Evolutionary conservation across 2,329 filamentous ascomycete genomes (phyloP), one percentile per base, ranked within the genome.

Genomic region (Fusarium sp.): DNA sequence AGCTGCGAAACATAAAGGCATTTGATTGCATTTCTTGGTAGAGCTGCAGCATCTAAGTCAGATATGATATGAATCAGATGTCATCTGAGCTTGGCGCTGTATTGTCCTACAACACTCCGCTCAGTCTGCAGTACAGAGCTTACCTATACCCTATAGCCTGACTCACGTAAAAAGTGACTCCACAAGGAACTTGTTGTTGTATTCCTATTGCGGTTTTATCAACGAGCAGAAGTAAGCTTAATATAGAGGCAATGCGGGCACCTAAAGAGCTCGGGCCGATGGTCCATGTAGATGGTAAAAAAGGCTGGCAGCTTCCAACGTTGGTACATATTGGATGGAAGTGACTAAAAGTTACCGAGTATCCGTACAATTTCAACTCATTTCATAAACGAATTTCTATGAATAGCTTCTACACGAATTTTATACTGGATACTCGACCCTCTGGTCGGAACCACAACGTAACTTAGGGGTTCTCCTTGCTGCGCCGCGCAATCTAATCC

Each of bases 401-500:
- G 48, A 52, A 40, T 20, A 49, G 47, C 27, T 22, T 9, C 9
- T 16, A 49, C 29, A 49, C 34, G 34, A 38, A 38, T 22, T 29
- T 34, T 34, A 34, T 22, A 52, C 24, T 52, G 24, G 7, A 20
- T n/a, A 52, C 49, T 22, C 24, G n/a, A 53, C 25, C 11, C 45
- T 47, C 25, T 29, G 12, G 18, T 3, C 18, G 10, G 34, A 20
- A 47, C 25, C 25, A 29, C 10, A 7, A 13, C 25, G 11, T n/a
- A 38, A 38, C 34, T 45, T 22, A 49, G 48, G 32, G 32, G 48
- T 18, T 40, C 43, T 38, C 13, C 25, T 34, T 46, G 25, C 68
- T 69, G 55, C 49, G 57, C 67, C 67, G 48, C 62, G 30, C 46
- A 65, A 54, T 55, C 44, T 22, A 49, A 51, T 49, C 53, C 46